A percentile compares a stretch with the other conserved stretches of the same genome.
These are phyloP conservation scores for Penicillium egyptiacum DNA, from an alignment of 495 filamentous ascomycete genomes.

Conservation along the genomic window DNA sequence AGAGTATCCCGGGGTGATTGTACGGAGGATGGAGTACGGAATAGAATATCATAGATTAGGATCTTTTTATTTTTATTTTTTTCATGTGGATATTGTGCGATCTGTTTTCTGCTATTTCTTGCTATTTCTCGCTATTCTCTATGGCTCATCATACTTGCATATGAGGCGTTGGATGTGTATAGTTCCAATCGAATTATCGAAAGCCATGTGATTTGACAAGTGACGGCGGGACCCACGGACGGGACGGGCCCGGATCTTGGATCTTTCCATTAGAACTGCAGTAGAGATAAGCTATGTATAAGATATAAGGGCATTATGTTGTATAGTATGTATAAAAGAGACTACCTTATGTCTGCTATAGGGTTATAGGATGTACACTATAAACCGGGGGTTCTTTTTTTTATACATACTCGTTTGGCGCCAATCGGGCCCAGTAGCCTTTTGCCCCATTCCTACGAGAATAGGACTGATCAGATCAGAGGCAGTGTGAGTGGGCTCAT, in stretches of 20 bases:
- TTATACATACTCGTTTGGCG: neutral
- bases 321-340: no score
- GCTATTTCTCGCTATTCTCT: neutral
- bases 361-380: neutral
- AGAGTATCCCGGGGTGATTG: conserved; percentile 5
- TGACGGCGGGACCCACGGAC: conserved; percentile 18
- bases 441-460: neutral
- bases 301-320: no score
- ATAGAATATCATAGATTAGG: neutral
- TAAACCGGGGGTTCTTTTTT: neutral
- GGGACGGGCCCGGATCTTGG: conserved; percentile 19
- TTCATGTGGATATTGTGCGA: conserved; percentile 1
- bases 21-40: conserved; percentile 5
- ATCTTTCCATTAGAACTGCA: no score
- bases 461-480: conserved; percentile 8
- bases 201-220: conserved; percentile 9
- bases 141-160: conserved; percentile 22
- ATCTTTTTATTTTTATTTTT: conserved; percentile 6
- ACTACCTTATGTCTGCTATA: no score
- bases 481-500: conserved; percentile 2
- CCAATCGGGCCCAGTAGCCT: neutral
- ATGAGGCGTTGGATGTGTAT: conserved; percentile 25
- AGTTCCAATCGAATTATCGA: conserved; percentile 12
- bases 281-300: no score
- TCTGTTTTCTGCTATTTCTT: neutral